Base-by-base conservation (phyloP, 495 filamentous ascomycete species). In the Trichoderma gamsii region DNA sequence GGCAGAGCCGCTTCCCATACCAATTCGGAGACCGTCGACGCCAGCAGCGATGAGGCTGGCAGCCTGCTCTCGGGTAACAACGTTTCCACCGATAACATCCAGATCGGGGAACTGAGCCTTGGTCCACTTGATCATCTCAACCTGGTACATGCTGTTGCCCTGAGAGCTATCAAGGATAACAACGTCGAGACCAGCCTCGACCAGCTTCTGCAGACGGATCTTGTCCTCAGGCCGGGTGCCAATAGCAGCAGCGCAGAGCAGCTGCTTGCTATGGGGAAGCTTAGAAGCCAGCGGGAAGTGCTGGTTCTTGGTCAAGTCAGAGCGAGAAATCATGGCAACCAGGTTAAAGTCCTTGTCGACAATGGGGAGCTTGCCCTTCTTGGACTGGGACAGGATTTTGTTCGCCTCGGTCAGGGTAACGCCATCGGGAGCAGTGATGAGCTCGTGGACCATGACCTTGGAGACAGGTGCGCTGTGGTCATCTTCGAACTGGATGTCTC, bases 351-450 rank as follows among this genome's bases (percentile, higher is more conserved):
- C 80, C 46, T 85, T 78, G 77, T 99, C 96, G 41, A 99, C 89
- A 70, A 98, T 97, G 49, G 96, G 95, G 63, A 99, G 88, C 82
- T 99, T 99, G 80, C 95, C 95, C 84, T 98, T 99, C 88, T 97
- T 97, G 35, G 96, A 98, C 76, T 89, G 87, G 73, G 91, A 89
- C 25, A 99, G 89, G 72, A 98, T 95, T 66, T 86, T 86, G 79
- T 99, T 99, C 71, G 95, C 95, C 79, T 97, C 92, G 65, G 85
- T 74, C 27, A 99, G 85, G 59, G 87, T 91, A 65, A 96, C 93
- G 56, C 95, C 96, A 68, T 88, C 82, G 41, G 87, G 87, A 65
- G 95, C 95, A 59, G 96, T 99, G 76, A 97, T 88, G 38, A 99
- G 87, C 68, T 99, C 93, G 44, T 87, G 97, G 68, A 94, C 90